A percentile compares a stretch with the other conserved stretches of the same genome.
Evolutionary conservation across 331 rosid genomes (phyloP).

Genomic region (Ulmus americana): DNA sequence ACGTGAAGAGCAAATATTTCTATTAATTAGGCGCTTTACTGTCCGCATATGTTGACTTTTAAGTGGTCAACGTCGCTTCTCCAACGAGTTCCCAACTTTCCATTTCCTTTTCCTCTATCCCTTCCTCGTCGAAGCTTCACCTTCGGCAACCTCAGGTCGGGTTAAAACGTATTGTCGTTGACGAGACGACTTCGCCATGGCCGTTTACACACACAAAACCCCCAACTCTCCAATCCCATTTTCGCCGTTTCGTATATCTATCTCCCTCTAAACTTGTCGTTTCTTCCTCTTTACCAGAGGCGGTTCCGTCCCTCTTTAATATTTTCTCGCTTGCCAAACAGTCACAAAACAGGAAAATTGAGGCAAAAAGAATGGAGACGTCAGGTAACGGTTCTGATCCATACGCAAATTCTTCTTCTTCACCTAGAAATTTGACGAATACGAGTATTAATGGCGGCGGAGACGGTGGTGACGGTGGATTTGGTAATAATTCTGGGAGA

Average conservation of each 20-base stretch:
- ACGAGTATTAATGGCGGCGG: slow-evolving; percentile 11
- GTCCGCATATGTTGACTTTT: slow-evolving; percentile 3
- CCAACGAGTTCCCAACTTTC: not conserved
- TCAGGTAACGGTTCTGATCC: slow-evolving; percentile 31
- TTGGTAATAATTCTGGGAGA: not conserved
- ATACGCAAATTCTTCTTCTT: slow-evolving; percentile 25
- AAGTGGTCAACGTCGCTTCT: slow-evolving; percentile 3
- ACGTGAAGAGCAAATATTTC: too few species aligned
- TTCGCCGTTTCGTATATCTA: too few species aligned
- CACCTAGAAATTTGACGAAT: slow-evolving; percentile 11
- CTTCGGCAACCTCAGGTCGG: not conserved
- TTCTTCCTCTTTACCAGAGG: not conserved
- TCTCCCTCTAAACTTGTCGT: not conserved
- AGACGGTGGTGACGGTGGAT: slow-evolving; percentile 10
- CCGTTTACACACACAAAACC: not conserved
- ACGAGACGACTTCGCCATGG: not conserved
- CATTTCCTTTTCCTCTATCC: not conserved
- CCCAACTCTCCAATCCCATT: too few species aligned
- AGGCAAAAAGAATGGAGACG: slow-evolving; percentile 38
- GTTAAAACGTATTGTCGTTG: not conserved
- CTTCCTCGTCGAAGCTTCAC: not conserved
- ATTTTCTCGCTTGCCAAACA: not conserved
- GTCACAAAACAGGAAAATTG: not conserved
- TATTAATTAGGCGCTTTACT: not conserved
- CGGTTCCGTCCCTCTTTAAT: not conserved